Conservation (phyloP, 306 rosid genomes). For the Ammopiptanthus mongolicus region DNA sequence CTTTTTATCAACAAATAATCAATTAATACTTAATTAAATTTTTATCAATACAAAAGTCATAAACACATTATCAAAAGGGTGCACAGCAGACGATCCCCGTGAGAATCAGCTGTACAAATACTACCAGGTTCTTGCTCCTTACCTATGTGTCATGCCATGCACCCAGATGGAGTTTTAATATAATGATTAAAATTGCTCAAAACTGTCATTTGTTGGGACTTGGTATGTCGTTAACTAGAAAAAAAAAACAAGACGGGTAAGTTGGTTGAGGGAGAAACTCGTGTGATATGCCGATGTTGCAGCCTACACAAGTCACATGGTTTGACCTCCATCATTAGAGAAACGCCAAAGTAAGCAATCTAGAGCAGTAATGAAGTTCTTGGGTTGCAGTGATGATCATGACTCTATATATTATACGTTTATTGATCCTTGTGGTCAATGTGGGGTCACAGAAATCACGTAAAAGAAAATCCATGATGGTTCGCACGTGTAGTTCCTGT, state of each 20-base stretch:
- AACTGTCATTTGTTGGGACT: neutral
- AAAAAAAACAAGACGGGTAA: neutral
- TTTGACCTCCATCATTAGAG: neutral
- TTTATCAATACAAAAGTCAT: too few species aligned
- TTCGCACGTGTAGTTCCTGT: constrained; percentile 23
- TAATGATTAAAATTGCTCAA: neutral
- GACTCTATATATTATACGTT: neutral
- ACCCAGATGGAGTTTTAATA: neutral
- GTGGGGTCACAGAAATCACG: constrained; percentile 28
- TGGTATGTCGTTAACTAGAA: too few species aligned
- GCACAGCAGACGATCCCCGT: too few species aligned
- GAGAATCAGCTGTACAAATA: too few species aligned
- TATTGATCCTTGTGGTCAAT: constrained; percentile 17
- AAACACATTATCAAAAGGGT: too few species aligned
- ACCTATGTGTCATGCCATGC: neutral
- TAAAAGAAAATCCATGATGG: constrained; percentile 12
- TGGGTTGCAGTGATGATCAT: constrained; percentile 10
- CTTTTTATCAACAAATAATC: too few species aligned
- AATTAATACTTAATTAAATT: too few species aligned
- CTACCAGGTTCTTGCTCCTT: neutral
- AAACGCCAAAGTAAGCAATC: neutral
- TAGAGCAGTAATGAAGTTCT: constrained; percentile 1
- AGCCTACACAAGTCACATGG: constrained; percentile 14
- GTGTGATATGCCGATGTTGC: constrained; percentile 2
- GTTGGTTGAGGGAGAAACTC: neutral